Base-by-base conservation (phyloP, 805 yeast species). In the Lachancea kluyveri region DNA sequence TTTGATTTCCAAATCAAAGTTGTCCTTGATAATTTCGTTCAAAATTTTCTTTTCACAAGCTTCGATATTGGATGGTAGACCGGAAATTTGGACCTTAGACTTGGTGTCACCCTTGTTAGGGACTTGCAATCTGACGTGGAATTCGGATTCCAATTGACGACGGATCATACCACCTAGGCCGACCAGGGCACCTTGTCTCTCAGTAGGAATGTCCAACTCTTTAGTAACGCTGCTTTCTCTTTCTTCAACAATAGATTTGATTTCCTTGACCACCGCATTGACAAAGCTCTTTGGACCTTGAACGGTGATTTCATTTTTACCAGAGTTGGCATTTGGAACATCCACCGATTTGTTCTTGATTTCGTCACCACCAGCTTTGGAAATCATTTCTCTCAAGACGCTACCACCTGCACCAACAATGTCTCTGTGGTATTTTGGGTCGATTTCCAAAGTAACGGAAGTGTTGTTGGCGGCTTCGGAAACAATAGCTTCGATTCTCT, bases 151-250 rank as follows among this genome's bases (percentile, higher is more conserved):
- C 41, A 86, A 57, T 8, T 72, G 65, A 45, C 80, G 79, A 60
- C 90, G 84, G 37, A 72, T 70, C 8, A 74, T 50, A 26, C 97
- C 96, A 36, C 77, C 76, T 22, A 86, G 77, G 23, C 97, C 97
- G 56, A 90, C 74, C 31, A 90, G 51, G 7, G 75, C 67, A 46
- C 85, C 73, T 48, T 84, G 90, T 52, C 79, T 80, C 37, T 76
- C 80, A 52, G 76, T 74, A 24, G 92, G 74, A 46, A 90, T 66
- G 10, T 67, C 75, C 36, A 70, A 46, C 22, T 64, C 68, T 42
- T 67, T 79, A 23, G 65, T 60, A 30, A 69, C 62, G 29, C 77
- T 60, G 32, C 74, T 74, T 54, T 85, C 86, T 41, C 73, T 74
- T 21, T 72, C 77, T 12, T 63, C 67, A 28, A 87, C 79, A 30